Evolutionary conservation across 371 early-diverging fungal genomes (phyloP).

Genomic region (Mucor saturninus): DNA sequence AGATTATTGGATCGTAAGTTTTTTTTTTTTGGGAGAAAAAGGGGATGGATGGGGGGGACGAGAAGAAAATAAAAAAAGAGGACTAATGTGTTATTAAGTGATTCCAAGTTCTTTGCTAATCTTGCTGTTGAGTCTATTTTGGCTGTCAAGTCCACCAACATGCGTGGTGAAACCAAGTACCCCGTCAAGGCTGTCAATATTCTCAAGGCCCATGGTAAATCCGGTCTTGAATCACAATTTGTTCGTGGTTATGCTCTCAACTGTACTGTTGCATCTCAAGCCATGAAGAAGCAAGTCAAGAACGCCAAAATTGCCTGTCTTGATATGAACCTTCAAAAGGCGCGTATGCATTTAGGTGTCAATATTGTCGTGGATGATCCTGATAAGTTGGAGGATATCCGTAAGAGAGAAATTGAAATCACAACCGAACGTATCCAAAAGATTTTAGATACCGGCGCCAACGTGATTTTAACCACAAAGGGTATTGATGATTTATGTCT

Average conservation of each 20-base stretch:
- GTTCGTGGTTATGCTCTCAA: slow-evolving; percentile 98
- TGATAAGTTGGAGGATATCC: slow-evolving; percentile 97
- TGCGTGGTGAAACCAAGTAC: slow-evolving; percentile 91
- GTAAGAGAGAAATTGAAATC: slow-evolving; percentile 95
- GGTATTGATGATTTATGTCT: slow-evolving; percentile 99
- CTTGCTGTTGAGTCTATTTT: slow-evolving; percentile 96
- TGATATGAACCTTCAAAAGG: slow-evolving; percentile 99
- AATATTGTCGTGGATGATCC: slow-evolving; percentile 98
- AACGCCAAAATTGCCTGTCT: slow-evolving; percentile 98
- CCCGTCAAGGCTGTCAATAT: slow-evolving; percentile 99
- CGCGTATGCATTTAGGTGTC: slow-evolving; percentile 98
- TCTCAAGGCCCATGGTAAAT: slow-evolving; percentile 98
- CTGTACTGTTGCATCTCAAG: slow-evolving; percentile 97
- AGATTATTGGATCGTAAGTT: slow-evolving; percentile 92
- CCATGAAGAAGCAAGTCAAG: slow-evolving; percentile 88
- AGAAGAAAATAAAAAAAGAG: not conserved
- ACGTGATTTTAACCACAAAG: slow-evolving; percentile 98
- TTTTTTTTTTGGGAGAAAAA: not conserved
- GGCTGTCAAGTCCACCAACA: slow-evolving; percentile 88
- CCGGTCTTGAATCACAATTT: slow-evolving; percentile 90
- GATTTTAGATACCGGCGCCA: slow-evolving; percentile 97
- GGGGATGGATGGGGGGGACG: not conserved
- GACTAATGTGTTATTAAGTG: slow-evolving; percentile 44
- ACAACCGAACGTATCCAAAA: slow-evolving; percentile 96
- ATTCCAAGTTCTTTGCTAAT: slow-evolving; percentile 95